Evolutionary conservation across 2,329 filamentous ascomycete species (phyloP).

Genomic region (Metarhizium sp.): DNA sequence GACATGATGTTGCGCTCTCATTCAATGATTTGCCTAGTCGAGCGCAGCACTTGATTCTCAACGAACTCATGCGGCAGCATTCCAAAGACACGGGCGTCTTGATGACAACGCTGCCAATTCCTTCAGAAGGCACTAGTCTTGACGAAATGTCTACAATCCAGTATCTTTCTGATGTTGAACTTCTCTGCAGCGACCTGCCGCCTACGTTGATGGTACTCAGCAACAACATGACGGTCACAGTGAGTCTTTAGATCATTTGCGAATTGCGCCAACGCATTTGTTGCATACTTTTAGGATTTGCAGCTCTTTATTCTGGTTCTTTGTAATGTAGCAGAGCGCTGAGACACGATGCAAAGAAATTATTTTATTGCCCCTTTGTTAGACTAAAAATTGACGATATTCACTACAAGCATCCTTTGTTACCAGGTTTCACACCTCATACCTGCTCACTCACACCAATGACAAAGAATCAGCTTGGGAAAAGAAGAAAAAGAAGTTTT

Average conservation of each 20-base stretch:
- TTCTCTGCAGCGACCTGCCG: constrained; percentile 67
- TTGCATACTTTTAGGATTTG: neutral
- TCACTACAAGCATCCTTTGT: neutral
- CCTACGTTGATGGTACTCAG: constrained; percentile 73
- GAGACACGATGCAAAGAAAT: neutral
- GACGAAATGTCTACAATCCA: constrained; percentile 61
- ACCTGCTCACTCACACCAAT: neutral
- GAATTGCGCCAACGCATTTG: neutral
- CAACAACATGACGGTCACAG: constrained; percentile 85
- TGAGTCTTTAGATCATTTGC: constrained; percentile 43
- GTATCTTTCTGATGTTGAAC: constrained; percentile 70
- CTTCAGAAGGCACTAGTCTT: constrained; percentile 63
- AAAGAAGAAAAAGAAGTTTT: neutral
- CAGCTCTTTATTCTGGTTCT: neutral
- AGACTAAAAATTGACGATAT: neutral
- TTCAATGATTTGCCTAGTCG: constrained; percentile 83
- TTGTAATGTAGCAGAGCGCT: neutral
- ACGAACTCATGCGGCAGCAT: constrained; percentile 67
- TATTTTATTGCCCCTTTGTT: neutral
- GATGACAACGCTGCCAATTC: constrained; percentile 76
- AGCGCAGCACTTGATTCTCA: constrained; percentile 78
- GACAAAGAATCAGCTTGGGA: neutral
- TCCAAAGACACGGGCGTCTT: constrained; percentile 66
- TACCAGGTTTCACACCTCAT: neutral
- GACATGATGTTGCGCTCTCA: constrained; percentile 58